Base-by-base conservation (phyloP, 2,329 filamentous ascomycete genomes). In the Triangularia setosa region DNA sequence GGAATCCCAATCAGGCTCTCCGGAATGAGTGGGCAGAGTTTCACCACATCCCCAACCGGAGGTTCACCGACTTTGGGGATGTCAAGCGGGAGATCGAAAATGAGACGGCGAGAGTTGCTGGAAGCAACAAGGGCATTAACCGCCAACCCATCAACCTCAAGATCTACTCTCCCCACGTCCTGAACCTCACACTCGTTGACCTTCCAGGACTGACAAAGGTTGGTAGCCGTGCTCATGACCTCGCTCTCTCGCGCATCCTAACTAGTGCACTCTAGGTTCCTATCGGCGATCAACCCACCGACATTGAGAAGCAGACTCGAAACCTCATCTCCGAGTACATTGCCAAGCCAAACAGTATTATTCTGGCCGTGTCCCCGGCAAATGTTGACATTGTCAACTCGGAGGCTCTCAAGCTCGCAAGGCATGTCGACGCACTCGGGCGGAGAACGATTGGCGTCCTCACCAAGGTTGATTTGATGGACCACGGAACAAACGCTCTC, bases 331-430 rank as follows among this genome's bases (percentile, higher is more conserved):
- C 93, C 63, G 95, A 99, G 80, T 99, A 97, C 76, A 99, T 98
- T 74, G 93, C 93, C 64, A 99, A 99, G 80, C 94, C 95, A 14
- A 99, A 99, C 84, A 97, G 94, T 79, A 97, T 99, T 73, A 89
- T 99, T 69, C 86, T 99, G 60, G 95, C 95, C 30, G 95, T 99
- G 24, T 98, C 95, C 12, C 94, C 95, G 18, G 95, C 95, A 61
- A 99, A 99, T 73, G 94, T 98, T 73, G 95, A 99, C 75, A 89
- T 99, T 72, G 95, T 98, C 75, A 99, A 99, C 78, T 99, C 95
- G 7, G 95, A 99, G 77, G 93, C 95, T 7, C 81, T 99, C 72
- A 99, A 99, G 79, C 89, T 99, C 67, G 95, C 95, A 65, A 90
- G 95, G 61, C 92, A 99, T 87, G 95, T 99, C 62, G 95, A 99